phyloP scores from a whole-genome alignment of 2,329 filamentous ascomycete genomes.

The Teratosphaeria viscida region DNA sequence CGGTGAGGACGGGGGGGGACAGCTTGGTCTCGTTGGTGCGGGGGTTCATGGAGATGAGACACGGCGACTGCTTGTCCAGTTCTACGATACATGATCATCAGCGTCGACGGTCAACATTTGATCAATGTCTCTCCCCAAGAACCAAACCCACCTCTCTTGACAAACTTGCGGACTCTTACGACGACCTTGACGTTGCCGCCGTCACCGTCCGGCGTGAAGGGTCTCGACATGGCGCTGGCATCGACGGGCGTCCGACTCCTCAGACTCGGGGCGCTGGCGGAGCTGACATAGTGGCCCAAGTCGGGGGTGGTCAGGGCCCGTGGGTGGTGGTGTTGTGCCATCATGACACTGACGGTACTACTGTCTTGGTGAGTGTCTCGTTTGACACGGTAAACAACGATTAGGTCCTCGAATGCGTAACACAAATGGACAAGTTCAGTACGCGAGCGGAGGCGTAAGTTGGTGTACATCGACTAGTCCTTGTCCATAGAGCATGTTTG shows the following conservation, averaged over 20 bases:
- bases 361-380: neutral
- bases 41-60: conserved; percentile 86
- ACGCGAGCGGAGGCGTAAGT: conserved; percentile 11
- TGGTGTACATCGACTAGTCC: conserved; percentile 9
- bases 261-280: conserved; percentile 36
- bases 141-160: conserved; percentile 31
- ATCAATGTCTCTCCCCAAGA: conserved; percentile 5
- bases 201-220: conserved; percentile 28
- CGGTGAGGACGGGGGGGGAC: conserved; percentile 45
- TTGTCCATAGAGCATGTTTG: neutral
- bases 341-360: neutral
- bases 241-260: conserved; percentile 30
- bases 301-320: conserved; percentile 9
- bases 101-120: conserved; percentile 13
- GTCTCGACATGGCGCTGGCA: conserved; percentile 17
- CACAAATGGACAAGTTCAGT: conserved; percentile 9
- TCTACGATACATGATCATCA: conserved; percentile 43
- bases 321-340: conserved; percentile 5
- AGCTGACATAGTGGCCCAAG: conserved; percentile 14
- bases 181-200: conserved; percentile 43
- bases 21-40: conserved; percentile 75
- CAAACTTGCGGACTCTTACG: conserved; percentile 38
- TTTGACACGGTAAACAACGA: neutral
- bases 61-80: conserved; percentile 66
- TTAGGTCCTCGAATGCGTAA: conserved; percentile 8